phyloP scores from a whole-genome alignment of 2,329 filamentous ascomycete species.

The Macrophomina pseudophaseolina region DNA sequence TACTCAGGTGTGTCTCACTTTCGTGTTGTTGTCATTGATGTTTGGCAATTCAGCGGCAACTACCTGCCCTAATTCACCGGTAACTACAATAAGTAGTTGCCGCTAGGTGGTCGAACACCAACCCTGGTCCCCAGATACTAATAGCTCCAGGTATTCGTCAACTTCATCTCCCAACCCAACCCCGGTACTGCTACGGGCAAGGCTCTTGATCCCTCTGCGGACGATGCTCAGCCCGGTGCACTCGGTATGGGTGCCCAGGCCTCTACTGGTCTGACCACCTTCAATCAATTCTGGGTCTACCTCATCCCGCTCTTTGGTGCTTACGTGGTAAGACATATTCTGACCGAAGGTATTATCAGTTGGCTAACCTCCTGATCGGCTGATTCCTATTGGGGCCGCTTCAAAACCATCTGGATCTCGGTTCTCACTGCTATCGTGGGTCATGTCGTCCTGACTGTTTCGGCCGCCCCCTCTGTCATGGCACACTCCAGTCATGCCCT shows the following conservation, averaged over 20 bases:
- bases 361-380: slow-evolving; percentile 37
- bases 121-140: not conserved
- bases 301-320: slow-evolving; percentile 64
- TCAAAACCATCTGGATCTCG: slow-evolving; percentile 64
- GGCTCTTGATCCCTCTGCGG: slow-evolving; percentile 35
- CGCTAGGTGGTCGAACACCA: no score
- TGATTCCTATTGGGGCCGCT: slow-evolving; percentile 66
- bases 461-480: slow-evolving; percentile 59
- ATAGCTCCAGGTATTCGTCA: slow-evolving; percentile 40
- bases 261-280: slow-evolving; percentile 57
- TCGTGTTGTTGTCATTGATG: no score
- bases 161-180: slow-evolving; percentile 44
- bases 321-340: slow-evolving; percentile 37
- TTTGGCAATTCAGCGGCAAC: no score
- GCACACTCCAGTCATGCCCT: slow-evolving; percentile 55
- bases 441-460: slow-evolving; percentile 60
- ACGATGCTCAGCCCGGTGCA: slow-evolving; percentile 53
- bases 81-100: no score
- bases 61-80: no score
- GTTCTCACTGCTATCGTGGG: slow-evolving; percentile 64
- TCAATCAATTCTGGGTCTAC: slow-evolving; percentile 63
- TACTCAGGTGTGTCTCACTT: slow-evolving; percentile 20
- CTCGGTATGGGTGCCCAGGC: slow-evolving; percentile 61
- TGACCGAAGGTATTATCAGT: no score
- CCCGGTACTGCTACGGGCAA: slow-evolving; percentile 39